Evolutionary conservation across 1,284 basidiomycete genomes (phyloP).

Genomic region (Calocybe gambosa): DNA sequence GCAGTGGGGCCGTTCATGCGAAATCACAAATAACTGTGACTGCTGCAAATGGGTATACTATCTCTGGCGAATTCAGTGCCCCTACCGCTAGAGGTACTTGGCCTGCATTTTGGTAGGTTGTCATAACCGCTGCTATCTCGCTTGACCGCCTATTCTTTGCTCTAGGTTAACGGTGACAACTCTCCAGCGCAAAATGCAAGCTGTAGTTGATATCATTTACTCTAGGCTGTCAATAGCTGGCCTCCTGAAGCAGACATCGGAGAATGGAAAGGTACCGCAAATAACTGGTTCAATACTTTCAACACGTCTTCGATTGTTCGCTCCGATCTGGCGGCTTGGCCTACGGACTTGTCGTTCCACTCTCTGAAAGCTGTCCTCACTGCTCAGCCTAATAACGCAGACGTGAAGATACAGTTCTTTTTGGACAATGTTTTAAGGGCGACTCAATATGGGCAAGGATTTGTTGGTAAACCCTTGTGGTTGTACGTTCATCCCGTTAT

Average conservation of each 20-base stretch:
- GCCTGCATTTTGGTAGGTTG: slow-evolving; percentile 36
- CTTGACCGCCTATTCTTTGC: neutral
- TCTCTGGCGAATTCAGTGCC: slow-evolving; percentile 37
- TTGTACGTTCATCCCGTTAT: slow-evolving; percentile 22
- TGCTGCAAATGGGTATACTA: slow-evolving; percentile 26
- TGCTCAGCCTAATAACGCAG: slow-evolving; percentile 29
- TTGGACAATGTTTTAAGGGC: slow-evolving; percentile 31
- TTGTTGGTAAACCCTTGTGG: slow-evolving; percentile 34
- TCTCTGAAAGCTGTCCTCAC: slow-evolving; percentile 35
- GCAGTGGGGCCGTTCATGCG: slow-evolving; percentile 37
- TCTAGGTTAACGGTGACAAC: slow-evolving; percentile 26
- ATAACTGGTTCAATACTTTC: slow-evolving; percentile 42
- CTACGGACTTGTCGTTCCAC: slow-evolving; percentile 37
- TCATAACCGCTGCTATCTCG: neutral
- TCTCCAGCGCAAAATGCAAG: neutral
- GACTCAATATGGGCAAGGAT: slow-evolving; percentile 34
- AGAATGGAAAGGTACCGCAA: slow-evolving; percentile 39
- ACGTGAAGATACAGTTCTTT: slow-evolving; percentile 35
- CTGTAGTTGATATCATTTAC: neutral
- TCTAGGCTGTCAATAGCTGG: slow-evolving; percentile 35
- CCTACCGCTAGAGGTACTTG: slow-evolving; percentile 35
- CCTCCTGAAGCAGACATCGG: slow-evolving; percentile 38
- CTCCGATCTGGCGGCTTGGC: slow-evolving; percentile 35
- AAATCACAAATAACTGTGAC: slow-evolving; percentile 37
- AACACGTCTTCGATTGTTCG: slow-evolving; percentile 35